Percentiles rank a stretch among this genome's conserved stretches.
Evolutionary conservation across 1,284 basidiomycete genomes (phyloP).

Genomic region (Irpex sp.): DNA sequence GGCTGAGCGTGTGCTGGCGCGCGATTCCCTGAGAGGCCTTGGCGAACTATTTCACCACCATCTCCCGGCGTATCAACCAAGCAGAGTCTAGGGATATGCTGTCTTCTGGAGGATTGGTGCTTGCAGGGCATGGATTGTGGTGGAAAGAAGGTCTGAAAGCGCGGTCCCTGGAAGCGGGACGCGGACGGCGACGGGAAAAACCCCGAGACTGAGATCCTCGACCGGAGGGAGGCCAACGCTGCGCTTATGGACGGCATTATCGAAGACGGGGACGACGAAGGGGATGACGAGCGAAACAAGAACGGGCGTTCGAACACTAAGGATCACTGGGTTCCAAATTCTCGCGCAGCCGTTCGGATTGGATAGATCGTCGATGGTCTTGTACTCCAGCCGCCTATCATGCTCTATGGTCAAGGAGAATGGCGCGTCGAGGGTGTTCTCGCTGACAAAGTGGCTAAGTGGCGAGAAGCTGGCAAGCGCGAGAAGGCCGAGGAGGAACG

Average conservation of each 20-base stretch:
- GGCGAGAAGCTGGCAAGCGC: conserved; percentile 65
- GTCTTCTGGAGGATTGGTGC: conserved; percentile 93
- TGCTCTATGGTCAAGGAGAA: conserved; percentile 46
- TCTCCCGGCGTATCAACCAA: conserved; percentile 53
- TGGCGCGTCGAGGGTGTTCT: conserved; percentile 72
- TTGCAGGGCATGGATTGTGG: conserved; percentile 95
- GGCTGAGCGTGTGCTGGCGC: conserved; percentile 63
- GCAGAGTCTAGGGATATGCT: conserved; percentile 34
- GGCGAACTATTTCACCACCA: conserved; percentile 59
- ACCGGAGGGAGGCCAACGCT: conserved; percentile 50
- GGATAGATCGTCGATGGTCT: conserved; percentile 77
- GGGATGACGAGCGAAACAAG: conserved; percentile 22
- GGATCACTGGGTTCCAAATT: conserved; percentile 73
- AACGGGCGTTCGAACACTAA: conserved; percentile 25
- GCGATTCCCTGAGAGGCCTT: conserved; percentile 85
- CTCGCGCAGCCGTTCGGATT: conserved; percentile 70
- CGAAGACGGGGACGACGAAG: conserved; percentile 63
- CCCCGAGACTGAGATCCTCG: conserved; percentile 79
- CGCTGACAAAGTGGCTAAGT: conserved; percentile 64
- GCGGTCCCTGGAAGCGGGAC: conserved; percentile 80
- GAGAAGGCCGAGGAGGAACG: conserved; percentile 68
- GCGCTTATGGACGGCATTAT: conserved; percentile 71
- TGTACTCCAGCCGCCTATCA: conserved; percentile 35
- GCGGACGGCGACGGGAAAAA: conserved; percentile 57
- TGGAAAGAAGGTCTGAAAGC: conserved; percentile 82